These are phyloP conservation scores for Prunus padus DNA, from an alignment of 306 rosid species.

Conservation along the genomic window DNA sequence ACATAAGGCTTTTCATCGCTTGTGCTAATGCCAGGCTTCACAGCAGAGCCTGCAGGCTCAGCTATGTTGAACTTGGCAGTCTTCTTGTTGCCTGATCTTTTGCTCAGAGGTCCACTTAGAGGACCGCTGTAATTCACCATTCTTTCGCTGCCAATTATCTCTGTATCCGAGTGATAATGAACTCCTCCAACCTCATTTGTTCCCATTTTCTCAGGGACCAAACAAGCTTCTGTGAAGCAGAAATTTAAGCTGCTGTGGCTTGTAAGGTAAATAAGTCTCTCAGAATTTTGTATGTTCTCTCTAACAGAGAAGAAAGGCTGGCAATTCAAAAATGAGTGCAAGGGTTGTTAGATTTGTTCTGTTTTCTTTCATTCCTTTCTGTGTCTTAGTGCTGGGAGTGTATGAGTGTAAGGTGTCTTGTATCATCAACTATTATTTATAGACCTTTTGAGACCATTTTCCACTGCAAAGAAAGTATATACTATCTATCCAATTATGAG, in stretches of 20 bases:
- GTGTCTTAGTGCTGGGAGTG: background rate
- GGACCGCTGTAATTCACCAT: background rate
- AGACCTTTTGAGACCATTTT: background rate
- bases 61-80: background rate
- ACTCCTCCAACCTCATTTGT: background rate
- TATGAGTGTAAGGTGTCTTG: background rate
- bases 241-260: background rate
- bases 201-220: background rate
- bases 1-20: conserved; percentile 29
- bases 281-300: background rate
- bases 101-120: background rate
- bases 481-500: background rate
- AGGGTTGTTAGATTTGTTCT: background rate
- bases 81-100: background rate
- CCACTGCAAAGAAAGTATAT: background rate
- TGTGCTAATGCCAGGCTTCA: background rate
- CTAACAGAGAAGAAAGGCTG: background rate
- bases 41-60: background rate
- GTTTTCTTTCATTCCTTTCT: background rate
- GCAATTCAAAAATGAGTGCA: background rate
- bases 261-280: background rate
- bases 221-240: background rate
- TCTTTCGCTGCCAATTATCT: background rate
- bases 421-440: background rate
- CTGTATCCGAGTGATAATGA: background rate